Evolutionary conservation across 768 basidiomycete species (phyloP).

Genomic region (Amanita molliuscula): DNA sequence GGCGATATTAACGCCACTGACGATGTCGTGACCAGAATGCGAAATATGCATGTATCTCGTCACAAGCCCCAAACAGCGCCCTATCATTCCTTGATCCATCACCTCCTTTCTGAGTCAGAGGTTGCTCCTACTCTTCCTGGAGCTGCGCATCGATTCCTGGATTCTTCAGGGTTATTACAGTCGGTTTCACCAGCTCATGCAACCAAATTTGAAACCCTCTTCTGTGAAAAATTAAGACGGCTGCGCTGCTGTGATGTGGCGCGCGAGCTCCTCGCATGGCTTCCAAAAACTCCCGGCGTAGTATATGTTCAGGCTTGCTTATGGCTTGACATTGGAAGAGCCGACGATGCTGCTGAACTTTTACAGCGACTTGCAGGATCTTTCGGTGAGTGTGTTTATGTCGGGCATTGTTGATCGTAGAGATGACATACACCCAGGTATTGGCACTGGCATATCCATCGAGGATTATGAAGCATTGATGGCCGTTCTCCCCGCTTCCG

Average conservation of each 20-base stretch:
- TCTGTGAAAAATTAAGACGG: conserved; percentile 59
- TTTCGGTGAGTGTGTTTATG: conserved; percentile 52
- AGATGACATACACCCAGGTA: conserved; percentile 20
- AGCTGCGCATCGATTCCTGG: conserved; percentile 63
- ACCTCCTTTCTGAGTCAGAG: conserved; percentile 44
- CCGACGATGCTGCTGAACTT: conserved; percentile 62
- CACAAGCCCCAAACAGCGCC: conserved; percentile 35
- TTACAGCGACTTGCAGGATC: conserved; percentile 67
- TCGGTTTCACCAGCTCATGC: conserved; percentile 60
- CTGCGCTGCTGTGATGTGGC: conserved; percentile 55
- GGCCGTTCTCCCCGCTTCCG: conserved; percentile 47
- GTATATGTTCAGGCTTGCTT: conserved; percentile 65
- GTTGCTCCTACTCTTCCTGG: conserved; percentile 39
- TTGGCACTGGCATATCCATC: conserved; percentile 36
- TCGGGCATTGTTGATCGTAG: neutral
- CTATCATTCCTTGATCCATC: conserved; percentile 53
- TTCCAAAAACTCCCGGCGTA: conserved; percentile 70
- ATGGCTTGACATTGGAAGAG: conserved; percentile 52
- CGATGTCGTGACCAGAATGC: conserved; percentile 60
- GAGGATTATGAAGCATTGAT: conserved; percentile 60
- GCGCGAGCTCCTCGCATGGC: conserved; percentile 59
- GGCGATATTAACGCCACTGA: conserved; percentile 28
- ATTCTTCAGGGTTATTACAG: conserved; percentile 53
- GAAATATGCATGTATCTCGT: conserved; percentile 62
- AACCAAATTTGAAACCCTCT: conserved; percentile 56